Evolutionary conservation across 352 stramenopile species (phyloP).

Genomic region (Elongisporangium anandrum): DNA sequence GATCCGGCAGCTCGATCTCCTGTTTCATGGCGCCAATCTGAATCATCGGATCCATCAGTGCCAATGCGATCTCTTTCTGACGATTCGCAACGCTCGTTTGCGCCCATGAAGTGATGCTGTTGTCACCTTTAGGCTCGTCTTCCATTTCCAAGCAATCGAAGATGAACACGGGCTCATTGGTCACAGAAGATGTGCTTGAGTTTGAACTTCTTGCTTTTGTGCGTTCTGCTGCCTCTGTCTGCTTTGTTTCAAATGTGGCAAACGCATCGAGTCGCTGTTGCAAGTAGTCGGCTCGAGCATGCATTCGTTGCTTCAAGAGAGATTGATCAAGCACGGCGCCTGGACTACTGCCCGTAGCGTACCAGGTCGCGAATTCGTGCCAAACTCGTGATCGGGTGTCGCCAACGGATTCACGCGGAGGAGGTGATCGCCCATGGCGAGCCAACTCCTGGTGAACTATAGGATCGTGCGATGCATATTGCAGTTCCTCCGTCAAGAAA

Average conservation of each 20-base stretch:
- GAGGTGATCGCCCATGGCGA: slow-evolving; percentile 21
- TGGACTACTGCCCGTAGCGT: slow-evolving; percentile 24
- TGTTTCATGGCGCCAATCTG: slow-evolving; percentile 55
- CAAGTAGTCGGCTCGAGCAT: slow-evolving; percentile 31
- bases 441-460: slow-evolving; percentile 32
- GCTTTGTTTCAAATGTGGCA: neutral
- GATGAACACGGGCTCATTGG: slow-evolving; percentile 27
- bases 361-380: slow-evolving; percentile 53
- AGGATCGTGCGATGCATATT: slow-evolving; percentile 41
- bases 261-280: slow-evolving; percentile 24
- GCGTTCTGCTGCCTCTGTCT: slow-evolving; percentile 9
- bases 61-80: slow-evolving; percentile 48
- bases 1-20: slow-evolving; percentile 52
- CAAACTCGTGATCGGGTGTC: slow-evolving; percentile 20
- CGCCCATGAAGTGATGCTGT: slow-evolving; percentile 36
- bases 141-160: slow-evolving; percentile 41
- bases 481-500: slow-evolving; percentile 57
- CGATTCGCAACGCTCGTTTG: slow-evolving; percentile 26
- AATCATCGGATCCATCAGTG: slow-evolving; percentile 47
- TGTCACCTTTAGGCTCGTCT: slow-evolving; percentile 16
- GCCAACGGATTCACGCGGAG: slow-evolving; percentile 17
- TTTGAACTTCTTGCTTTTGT: slow-evolving; percentile 2
- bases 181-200: slow-evolving; percentile 1
- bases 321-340: neutral
- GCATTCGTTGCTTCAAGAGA: slow-evolving; percentile 21